Evolutionary conservation across 1,284 basidiomycete species (phyloP), one percentile per base, ranked within the genome.

Genomic region (Rhodotorula sp.): DNA sequence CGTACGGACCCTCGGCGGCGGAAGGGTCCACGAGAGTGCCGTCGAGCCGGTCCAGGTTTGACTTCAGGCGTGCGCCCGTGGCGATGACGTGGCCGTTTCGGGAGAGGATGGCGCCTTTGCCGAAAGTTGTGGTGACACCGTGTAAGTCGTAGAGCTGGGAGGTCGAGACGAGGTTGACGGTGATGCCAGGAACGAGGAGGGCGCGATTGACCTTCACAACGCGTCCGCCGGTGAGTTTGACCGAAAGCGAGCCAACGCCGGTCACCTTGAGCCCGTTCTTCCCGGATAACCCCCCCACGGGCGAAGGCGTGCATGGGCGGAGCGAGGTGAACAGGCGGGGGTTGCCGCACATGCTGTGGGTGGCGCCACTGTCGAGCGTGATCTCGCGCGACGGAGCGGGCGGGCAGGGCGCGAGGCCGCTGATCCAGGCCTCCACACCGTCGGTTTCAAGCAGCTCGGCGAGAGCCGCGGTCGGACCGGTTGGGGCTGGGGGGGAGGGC

Each of bases 261-360:
- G n/a, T n/a, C n/a, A n/a, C n/a, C n/a, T n/a, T n/a, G n/a, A n/a
- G n/a, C n/a, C n/a, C n/a, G n/a, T n/a, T n/a, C n/a, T n/a, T n/a
- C n/a, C n/a, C n/a, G n/a, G n/a, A n/a, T n/a, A n/a, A n/a, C n/a
- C n/a, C n/a, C n/a, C n/a, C n/a, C n/a, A 32, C 44, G 61, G 2
- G 29, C n/a, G 61, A n/a, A n/a, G n/a, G n/a, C n/a, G n/a, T n/a
- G n/a, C 61, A 62, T 6, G 8, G 22, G 30, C 44, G 30, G 30
- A 54, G 44, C 10, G 32, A 9, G 22, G 7, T 7, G 44, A 55
- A 55, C 15, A 62, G 30, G 22, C 52, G 11, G 30, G 22, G 13
- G 15, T 62, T 30, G 11, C 61, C 53, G 24, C 44, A 32, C 52
- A 62, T 62, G 22, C 22, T 47, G 61, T 62, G 61, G 4, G 61